Base-by-base conservation (phyloP, 2,329 filamentous ascomycete genomes). In the Claviceps cyperi region DNA sequence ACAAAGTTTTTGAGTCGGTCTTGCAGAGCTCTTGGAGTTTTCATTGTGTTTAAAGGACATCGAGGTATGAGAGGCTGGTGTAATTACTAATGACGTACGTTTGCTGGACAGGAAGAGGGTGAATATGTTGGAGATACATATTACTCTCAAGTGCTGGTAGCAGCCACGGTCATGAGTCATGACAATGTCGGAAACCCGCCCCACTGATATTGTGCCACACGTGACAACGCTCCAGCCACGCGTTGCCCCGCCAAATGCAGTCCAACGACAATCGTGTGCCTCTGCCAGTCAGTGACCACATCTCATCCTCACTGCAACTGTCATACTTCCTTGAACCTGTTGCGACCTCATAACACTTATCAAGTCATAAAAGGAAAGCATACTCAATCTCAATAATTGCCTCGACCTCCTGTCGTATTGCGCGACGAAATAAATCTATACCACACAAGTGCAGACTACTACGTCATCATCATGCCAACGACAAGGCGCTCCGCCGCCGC, bases 221-320 rank as follows among this genome's bases (percentile, higher is more conserved):
- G 71, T 77, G 74, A 66, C 53, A 53, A 61, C 72, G 73, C 61
- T 68, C 61, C 57, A 55, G 44, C 66, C 65, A 72, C 71, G 71
- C 67, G 75, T 77, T 77, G 74, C 73, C 74, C 71, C 67, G 74
- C 69, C 74, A 77, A 70, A 66, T 43, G 52, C 55, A 54, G 51
- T 5, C 35, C 21, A 37, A 11, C 14, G 8, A 47, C 21, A 28
- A 28, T 21, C 32, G 32, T 46, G 43, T 6, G 1, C 3, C 22
- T 22, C 24, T 28, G 24, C 9, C 7, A 9, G 24, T 28, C 28
- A 28, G 28, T 28, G 28, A 28, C 9, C 24, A 28, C 24, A 28
- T 28, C 28, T 28, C 28, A 28, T 28, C 28, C 8, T 9, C 28
- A 28, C 28, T 28, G 28, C 28, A 28, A 28, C 28, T 28, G 28